Evolutionary conservation across 371 early-diverging fungal genomes (phyloP).

Genomic region (Rhizopus arrhizus): DNA sequence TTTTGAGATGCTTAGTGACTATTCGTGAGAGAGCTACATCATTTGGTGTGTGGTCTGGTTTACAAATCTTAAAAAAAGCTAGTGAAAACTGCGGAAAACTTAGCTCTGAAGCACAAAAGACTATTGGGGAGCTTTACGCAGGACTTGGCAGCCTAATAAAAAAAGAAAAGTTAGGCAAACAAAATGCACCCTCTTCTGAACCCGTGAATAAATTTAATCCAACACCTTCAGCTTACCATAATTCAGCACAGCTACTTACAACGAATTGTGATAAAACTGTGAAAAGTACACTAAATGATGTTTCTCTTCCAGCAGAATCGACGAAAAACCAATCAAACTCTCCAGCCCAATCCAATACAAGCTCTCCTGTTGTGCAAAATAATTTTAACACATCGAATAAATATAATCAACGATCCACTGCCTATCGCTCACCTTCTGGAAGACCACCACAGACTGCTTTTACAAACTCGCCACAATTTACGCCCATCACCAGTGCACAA

Average conservation of each 20-base stretch:
- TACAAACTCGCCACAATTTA: not conserved
- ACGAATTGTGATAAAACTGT: not conserved
- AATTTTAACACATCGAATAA: too few relatives aligned
- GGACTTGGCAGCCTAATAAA: not conserved
- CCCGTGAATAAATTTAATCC: not conserved
- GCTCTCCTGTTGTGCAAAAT: not conserved
- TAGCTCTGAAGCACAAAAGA: not conserved
- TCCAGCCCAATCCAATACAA: not conserved
- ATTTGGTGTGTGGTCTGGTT: constrained; percentile 38
- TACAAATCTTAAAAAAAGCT: constrained; percentile 29
- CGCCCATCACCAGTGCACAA: not conserved
- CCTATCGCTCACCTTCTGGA: not conserved
- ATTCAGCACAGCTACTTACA: not conserved
- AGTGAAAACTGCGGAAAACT: constrained; percentile 4
- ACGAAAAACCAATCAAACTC: not conserved
- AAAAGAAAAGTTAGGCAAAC: not conserved
- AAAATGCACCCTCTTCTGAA: not conserved
- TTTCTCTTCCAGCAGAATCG: not conserved
- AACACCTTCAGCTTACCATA: not conserved
- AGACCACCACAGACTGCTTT: not conserved
- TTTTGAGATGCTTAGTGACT: constrained; percentile 34
- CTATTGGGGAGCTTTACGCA: not conserved
- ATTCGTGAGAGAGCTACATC: constrained; percentile 23
- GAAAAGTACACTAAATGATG: not conserved
- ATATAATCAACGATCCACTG: not conserved